phyloP scores from a whole-genome alignment of 164 flowering plant genomes.

The Tetracentron sinense region DNA sequence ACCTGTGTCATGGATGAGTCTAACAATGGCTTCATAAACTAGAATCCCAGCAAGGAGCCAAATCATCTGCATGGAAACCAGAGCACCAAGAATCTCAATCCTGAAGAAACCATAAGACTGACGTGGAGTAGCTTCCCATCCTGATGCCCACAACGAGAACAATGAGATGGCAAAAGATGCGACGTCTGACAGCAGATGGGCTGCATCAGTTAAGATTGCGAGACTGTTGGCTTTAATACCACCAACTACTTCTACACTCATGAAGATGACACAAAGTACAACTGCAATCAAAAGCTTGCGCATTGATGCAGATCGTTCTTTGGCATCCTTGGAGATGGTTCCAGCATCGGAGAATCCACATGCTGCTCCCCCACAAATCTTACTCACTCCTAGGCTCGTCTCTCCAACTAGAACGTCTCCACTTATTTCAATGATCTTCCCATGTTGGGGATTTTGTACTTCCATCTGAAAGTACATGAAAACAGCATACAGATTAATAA shows the following conservation, averaged over 20 bases:
- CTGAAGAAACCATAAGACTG: neutral
- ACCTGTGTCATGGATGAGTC: neutral
- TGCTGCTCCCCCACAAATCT: conserved; percentile 34
- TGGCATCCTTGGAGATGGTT: conserved; percentile 24
- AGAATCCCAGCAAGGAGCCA: neutral
- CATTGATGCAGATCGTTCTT: conserved; percentile 34
- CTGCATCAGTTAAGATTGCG: conserved; percentile 51
- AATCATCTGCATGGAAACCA: neutral
- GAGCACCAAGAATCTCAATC: neutral
- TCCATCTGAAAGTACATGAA: conserved; percentile 47
- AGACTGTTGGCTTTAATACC: conserved; percentile 49
- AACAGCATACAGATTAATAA: too few relatives aligned
- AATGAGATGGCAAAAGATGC: conserved; percentile 48
- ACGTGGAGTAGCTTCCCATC: neutral
- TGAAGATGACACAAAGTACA: conserved; percentile 33
- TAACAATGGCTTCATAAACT: neutral
- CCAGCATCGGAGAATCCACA: conserved; percentile 42
- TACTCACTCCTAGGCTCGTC: conserved; percentile 17
- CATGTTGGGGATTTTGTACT: conserved; percentile 18
- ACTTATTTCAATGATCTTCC: conserved; percentile 27
- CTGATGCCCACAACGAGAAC: neutral
- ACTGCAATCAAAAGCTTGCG: conserved; percentile 35
- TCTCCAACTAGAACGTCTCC: conserved; percentile 18
- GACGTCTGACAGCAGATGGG: conserved; percentile 49
- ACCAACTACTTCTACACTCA: conserved; percentile 46